phyloP scores from a whole-genome alignment of 176 grass and related monocot species.

The Echinochloa phyllopogon region DNA sequence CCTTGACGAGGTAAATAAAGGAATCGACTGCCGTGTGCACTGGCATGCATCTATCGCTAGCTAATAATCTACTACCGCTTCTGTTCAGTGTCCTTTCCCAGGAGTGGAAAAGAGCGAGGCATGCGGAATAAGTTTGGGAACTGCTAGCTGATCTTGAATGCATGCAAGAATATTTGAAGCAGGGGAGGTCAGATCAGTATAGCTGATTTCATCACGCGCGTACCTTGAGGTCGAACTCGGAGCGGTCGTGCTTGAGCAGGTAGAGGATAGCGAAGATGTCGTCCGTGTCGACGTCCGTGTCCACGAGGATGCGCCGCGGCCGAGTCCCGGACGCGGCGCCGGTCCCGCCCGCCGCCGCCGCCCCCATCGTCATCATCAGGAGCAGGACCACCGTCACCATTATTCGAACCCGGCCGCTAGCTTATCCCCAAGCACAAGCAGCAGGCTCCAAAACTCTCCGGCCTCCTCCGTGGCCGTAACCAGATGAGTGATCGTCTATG shows the following conservation, averaged over 20 bases:
- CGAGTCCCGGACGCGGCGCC: neutral
- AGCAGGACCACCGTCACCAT: neutral
- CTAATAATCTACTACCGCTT: no score
- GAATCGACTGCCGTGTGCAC: no score
- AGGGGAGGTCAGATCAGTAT: no score
- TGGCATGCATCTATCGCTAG: neutral
- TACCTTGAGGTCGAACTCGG: slow-evolving; percentile 75
- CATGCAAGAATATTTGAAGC: no score
- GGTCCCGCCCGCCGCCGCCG: neutral
- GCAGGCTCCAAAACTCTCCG: neutral
- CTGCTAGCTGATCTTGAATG: no score
- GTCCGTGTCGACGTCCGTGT: slow-evolving; percentile 74
- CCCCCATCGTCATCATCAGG: neutral
- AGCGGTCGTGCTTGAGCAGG: slow-evolving; percentile 67
- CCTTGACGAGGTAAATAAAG: no score
- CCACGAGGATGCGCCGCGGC: slow-evolving; percentile 55
- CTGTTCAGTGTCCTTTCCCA: neutral
- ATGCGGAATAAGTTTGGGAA: no score
- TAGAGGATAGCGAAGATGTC: slow-evolving; percentile 71
- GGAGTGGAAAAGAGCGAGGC: neutral
- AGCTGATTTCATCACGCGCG: no score
- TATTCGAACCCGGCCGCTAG: neutral
- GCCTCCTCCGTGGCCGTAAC: no score
- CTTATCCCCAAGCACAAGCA: no score
- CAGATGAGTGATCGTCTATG: no score